A percentile compares a stretch with the other conserved stretches of the same genome.
Evolutionary conservation across 495 filamentous ascomycete species (phyloP).

Genomic region (Annulohypoxylon maeteangense): DNA sequence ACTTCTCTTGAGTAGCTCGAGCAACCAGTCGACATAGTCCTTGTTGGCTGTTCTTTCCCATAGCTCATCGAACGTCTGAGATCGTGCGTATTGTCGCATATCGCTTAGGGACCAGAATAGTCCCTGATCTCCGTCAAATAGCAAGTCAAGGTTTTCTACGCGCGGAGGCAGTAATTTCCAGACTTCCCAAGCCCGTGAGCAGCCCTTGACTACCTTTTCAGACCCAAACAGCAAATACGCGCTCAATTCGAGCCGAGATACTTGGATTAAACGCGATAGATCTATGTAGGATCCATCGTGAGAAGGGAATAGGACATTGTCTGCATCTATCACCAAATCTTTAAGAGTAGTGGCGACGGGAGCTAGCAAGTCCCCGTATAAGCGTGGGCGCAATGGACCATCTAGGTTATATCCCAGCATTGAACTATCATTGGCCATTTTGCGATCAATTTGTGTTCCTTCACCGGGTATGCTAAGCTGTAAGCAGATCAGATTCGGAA

Average conservation of each 20-base stretch:
- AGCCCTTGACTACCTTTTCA: not conserved
- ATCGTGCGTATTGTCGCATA: constrained; percentile 1
- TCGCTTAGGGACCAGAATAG: constrained; percentile 19
- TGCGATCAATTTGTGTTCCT: not conserved
- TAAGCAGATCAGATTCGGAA: constrained; percentile 4
- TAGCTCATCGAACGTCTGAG: not conserved
- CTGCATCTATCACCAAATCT: not conserved
- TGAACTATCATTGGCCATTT: not conserved
- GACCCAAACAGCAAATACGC: constrained; percentile 9
- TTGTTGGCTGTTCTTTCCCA: not conserved
- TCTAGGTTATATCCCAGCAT: constrained; percentile 1
- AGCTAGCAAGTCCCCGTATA: constrained; percentile 9
- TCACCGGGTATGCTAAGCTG: constrained; percentile 3
- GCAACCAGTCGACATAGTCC: constrained; percentile 11
- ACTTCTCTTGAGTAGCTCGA: constrained; percentile 1
- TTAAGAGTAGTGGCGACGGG: constrained; percentile 2
- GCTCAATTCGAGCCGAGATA: not conserved
- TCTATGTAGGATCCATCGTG: constrained; percentile 25
- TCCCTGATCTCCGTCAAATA: constrained; percentile 4
- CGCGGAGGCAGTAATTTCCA: constrained; percentile 16
- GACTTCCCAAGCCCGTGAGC: not conserved
- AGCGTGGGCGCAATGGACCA: not conserved
- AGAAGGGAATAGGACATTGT: not conserved
- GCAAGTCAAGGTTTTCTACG: not conserved
- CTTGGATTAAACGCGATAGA: constrained; percentile 9